Evolutionary conservation across 306 rosid species (phyloP), one percentile per base, ranked within the genome.

Genomic region (Crotalaria pallida): DNA sequence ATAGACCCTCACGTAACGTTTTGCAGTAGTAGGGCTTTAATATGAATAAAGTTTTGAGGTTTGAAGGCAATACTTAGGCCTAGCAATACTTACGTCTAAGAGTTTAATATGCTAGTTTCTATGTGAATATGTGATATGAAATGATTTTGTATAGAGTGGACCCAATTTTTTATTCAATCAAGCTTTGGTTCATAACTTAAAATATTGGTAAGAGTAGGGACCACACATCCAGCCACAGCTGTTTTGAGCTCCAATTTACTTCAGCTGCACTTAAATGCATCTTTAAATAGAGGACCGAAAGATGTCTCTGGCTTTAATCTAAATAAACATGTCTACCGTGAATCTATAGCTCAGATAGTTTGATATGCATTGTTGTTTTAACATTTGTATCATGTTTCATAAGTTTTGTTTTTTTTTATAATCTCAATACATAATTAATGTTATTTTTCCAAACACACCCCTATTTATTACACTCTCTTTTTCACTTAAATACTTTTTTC

Each of bases 11-110:
- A 53, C 56, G 71, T 40, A 73, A 73, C 41, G 18, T 73, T 26
- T 59, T 48, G 58, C 76, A 38, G 49, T 6, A 6, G 34, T 6
- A 9, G 34, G 65, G 26, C 16, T 70, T 53, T n/a, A n/a, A n/a
- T n/a, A n/a, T n/a, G n/a, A n/a, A n/a, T n/a, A n/a, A n/a, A n/a
- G n/a, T n/a, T n/a, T n/a, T n/a, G n/a, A n/a, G n/a, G n/a, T n/a
- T n/a, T 41, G 17, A 31, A n/a, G 31, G 27, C 62, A 16, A 45
- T 51, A 60, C 73, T 73, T 73, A 51, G 63, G n/a, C n/a, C n/a
- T n/a, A n/a, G n/a, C n/a, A n/a, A n/a, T 68, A 61, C 71, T 74
- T 71, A 53, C 68, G 80, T 69, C 81, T 79, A 53, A 22, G 75
- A 69, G 71, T 59, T 74, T 68, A 80, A 55, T 65, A 67, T 59